phyloP scores from a whole-genome alignment of 257 asterid species.

The Nicotiana tabacum region DNA sequence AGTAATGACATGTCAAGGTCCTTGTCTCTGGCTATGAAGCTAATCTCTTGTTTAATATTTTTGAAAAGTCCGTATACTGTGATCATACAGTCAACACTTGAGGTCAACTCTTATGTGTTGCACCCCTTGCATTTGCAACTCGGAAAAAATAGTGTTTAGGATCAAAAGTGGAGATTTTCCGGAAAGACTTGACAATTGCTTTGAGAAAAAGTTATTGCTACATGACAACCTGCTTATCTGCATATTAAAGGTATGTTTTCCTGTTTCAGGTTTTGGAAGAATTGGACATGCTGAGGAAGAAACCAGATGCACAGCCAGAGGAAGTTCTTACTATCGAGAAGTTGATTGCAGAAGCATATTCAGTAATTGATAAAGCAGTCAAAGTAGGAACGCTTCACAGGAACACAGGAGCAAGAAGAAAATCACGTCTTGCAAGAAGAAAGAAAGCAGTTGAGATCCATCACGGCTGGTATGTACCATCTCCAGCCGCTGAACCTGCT shows the following conservation, averaged over 20 bases:
- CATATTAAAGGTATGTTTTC: background rate
- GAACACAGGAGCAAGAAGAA: constrained; percentile 89
- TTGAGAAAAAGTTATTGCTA: too few relatives aligned
- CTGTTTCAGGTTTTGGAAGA: constrained; percentile 61
- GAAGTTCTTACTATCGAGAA: constrained; percentile 67
- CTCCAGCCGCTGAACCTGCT: constrained; percentile 29
- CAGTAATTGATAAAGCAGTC: constrained; percentile 77
- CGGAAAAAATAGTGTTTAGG: background rate
- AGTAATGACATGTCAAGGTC: too few relatives aligned
- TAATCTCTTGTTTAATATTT: too few relatives aligned
- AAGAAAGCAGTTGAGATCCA: constrained; percentile 70
- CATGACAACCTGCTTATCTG: background rate
- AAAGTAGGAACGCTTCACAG: constrained; percentile 70
- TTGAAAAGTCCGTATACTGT: too few relatives aligned
- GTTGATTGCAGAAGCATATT: constrained; percentile 83
- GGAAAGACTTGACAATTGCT: too few relatives aligned
- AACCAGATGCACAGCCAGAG: constrained; percentile 57
- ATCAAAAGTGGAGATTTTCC: background rate
- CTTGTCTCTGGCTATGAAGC: too few relatives aligned
- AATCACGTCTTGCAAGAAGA: constrained; percentile 85
- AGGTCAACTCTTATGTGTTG: too few relatives aligned
- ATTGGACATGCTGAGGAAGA: constrained; percentile 60
- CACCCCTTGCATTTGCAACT: too few relatives aligned
- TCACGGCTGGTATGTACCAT: constrained; percentile 85
- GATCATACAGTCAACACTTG: too few relatives aligned